Conservation (phyloP, 2,329 filamentous ascomycete genomes). For the Dryadomyces sulphureus region DNA sequence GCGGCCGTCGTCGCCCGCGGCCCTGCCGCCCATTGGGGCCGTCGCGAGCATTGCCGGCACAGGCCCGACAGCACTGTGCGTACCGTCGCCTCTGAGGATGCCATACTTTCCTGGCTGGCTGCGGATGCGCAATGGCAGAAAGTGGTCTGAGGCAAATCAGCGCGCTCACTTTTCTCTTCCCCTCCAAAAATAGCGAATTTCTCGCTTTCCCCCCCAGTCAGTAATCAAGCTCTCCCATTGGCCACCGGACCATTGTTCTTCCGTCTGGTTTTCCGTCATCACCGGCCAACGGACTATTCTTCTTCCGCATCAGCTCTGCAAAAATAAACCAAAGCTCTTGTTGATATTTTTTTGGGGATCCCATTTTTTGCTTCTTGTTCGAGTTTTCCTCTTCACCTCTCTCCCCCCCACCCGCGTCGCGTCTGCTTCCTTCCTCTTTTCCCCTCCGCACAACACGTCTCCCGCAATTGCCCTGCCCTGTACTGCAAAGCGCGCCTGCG, state of each 20-base stretch:
- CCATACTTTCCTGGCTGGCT: background rate
- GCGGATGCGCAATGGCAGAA: background rate
- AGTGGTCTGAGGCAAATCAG: constrained; percentile 6
- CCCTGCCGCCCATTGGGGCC: background rate
- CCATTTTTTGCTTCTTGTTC: background rate
- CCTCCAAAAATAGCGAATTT: background rate
- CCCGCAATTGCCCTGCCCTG: background rate
- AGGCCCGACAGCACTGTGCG: constrained; percentile 12
- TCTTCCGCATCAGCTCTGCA: too few species aligned
- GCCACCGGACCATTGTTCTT: constrained; percentile 8
- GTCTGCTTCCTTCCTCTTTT: too few species aligned
- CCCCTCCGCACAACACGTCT: too few species aligned
- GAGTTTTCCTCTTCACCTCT: background rate
- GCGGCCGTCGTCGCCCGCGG: background rate
- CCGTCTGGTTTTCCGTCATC: too few species aligned
- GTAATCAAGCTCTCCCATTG: constrained; percentile 9
- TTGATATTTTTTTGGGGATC: constrained; percentile 8
- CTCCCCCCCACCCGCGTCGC: background rate
- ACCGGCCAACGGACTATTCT: too few species aligned
- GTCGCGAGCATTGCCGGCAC: constrained; percentile 12
- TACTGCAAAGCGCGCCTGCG: background rate
- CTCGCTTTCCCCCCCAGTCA: background rate
- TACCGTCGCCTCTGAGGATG: constrained; percentile 9
- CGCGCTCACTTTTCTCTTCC: too few species aligned
- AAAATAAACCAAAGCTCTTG: too few species aligned